Evolutionary conservation across 257 asterid genomes (phyloP).

Genomic region (Solanum ahanhuiri): DNA sequence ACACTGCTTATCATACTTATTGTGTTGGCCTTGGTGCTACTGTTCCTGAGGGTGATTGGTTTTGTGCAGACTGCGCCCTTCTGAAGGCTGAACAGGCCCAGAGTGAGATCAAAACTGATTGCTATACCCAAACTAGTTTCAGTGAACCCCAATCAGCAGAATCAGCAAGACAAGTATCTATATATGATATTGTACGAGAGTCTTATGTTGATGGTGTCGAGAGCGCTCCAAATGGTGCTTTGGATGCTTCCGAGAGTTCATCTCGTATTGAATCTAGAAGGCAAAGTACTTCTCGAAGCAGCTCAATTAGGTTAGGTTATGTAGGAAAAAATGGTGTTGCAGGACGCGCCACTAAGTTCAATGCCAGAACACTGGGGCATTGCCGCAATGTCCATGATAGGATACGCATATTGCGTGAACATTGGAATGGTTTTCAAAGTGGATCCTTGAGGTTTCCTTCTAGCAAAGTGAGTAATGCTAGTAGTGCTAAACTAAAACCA

Average conservation of each 20-base stretch:
- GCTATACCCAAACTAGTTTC: conserved; percentile 9
- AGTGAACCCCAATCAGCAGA: conserved; percentile 1
- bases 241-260: conserved; percentile 1
- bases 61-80: conserved; percentile 59
- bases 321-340: conserved; percentile 9
- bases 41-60: conserved; percentile 84
- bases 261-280: conserved; percentile 4
- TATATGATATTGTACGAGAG: conserved; percentile 32
- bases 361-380: conserved; percentile 36
- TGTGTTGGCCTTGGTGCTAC: conserved; percentile 59
- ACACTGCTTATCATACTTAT: conserved; percentile 55
- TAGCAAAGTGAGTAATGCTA: conserved; percentile 8
- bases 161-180: conserved; percentile 14
- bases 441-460: conserved; percentile 43
- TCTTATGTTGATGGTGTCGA: conserved; percentile 13
- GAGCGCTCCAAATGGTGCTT: conserved; percentile 14
- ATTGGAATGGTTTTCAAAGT: conserved; percentile 43
- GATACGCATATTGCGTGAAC: conserved; percentile 41
- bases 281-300: conserved; percentile 1
- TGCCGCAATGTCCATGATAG: conserved; percentile 48
- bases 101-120: conserved; percentile 18
- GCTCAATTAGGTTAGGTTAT: conserved; percentile 6
- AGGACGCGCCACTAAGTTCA: conserved; percentile 9
- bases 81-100: conserved; percentile 42
- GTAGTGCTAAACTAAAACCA: conserved; percentile 9